Base-by-base conservation (phyloP, 805 yeast genomes). In the Ogataea populi-albae region DNA sequence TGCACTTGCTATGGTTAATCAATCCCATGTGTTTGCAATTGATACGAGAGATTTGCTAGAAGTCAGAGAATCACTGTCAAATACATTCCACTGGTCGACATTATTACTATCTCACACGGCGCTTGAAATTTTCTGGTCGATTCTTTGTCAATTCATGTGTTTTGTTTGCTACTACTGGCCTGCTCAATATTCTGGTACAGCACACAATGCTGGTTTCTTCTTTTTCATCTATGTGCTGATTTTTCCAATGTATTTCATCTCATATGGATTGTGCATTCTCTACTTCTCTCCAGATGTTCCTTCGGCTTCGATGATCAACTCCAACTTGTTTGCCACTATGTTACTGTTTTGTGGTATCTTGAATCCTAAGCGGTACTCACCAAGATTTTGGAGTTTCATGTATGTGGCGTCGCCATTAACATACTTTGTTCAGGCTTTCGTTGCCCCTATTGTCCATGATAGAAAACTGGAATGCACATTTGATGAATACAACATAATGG, bases 371-470 rank as follows among this genome's bases (percentile, higher is more conserved):
- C 33, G 49, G 10, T 64, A 67, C 41, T 73, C 84, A 73, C 89
- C 93, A 21, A 78, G 81, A 4, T 85, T 85, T 68, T 84, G 93
- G 93, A 76, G 74, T 32, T 85, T 81, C 61, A 81, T 85, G 87
- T 79, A 81, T 67, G 73, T 79, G 42, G 73, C 67, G 25, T 79
- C 84, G 20, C 91, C 82, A 17, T 74, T 72, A 62, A 81, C 86
- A 1, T 85, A 84, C 53, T 75, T 81, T 57, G 67, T 84, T 35
- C 78, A 77, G 50, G 73, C 76, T 26, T 67, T 80, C 46, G 67
- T 81, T 35, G 69, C 64, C 30, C 62, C 56, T 20, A 67, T 69
- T 38, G 62, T 71, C 47, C 79, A 79, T 44, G 69, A 68, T 22
- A 65, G 71, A 45, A 54, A 59, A 25, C 76, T 83, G 7, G 47